Evolutionary conservation across 2,329 filamentous ascomycete species (phyloP).

Genomic region (Pleomassaria siparia): DNA sequence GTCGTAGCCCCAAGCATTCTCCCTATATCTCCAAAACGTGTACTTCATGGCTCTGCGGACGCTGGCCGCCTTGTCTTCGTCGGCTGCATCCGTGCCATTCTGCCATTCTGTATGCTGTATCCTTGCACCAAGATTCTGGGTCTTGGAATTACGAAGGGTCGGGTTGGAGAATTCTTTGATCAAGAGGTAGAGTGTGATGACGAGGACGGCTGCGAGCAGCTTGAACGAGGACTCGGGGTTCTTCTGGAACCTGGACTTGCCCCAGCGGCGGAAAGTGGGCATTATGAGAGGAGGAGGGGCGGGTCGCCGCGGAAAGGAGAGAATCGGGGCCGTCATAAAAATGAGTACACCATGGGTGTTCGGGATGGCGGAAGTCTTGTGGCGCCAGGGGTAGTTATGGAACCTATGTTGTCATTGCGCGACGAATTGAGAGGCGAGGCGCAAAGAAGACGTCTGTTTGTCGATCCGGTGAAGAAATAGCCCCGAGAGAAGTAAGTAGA

Average conservation of each 20-base stretch:
- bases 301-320: not conserved
- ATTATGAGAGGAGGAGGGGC: constrained; percentile 17
- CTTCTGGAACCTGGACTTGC: constrained; percentile 40
- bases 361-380: not conserved
- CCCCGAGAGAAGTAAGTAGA: not conserved
- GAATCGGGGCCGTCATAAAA: not conserved
- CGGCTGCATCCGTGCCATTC: constrained; percentile 38
- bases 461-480: not conserved
- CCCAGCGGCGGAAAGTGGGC: constrained; percentile 41
- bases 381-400: not conserved
- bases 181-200: constrained; percentile 45
- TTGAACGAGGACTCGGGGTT: constrained; percentile 47
- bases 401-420: not conserved
- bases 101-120: constrained; percentile 39
- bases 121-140: constrained; percentile 21
- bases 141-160: constrained; percentile 20
- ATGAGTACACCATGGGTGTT: not conserved
- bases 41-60: constrained; percentile 44
- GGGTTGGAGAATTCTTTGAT: constrained; percentile 41
- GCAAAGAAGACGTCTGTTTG: not conserved
- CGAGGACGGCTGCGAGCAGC: constrained; percentile 42
- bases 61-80: constrained; percentile 34
- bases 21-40: constrained; percentile 43
- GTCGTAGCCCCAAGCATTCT: constrained; percentile 45
- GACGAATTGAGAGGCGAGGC: not conserved